Base-by-base conservation (phyloP, 140 eudicot species). In the Bidens hawaiensis region DNA sequence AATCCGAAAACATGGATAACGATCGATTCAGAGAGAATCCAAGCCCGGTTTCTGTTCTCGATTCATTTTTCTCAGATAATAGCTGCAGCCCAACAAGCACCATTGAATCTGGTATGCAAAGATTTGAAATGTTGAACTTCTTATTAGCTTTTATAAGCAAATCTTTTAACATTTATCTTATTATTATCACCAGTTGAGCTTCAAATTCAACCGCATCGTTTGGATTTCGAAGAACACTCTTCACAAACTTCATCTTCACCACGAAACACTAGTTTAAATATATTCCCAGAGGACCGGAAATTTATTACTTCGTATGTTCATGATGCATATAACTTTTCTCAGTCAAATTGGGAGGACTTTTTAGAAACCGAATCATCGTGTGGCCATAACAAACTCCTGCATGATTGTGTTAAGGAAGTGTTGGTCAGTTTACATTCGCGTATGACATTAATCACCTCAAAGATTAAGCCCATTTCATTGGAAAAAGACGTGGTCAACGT, bases 11-110 rank as follows among this genome's bases (percentile, higher is more conserved):
- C 69, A 43, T 45, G 40, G 76, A 68, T 40, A 71, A 13, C 41
- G 79, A 55, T 34, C 57, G 74, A 16, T 67, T 79, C 49, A 72
- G 84, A 70, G 89, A 77, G 56, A 77, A 82, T 22, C 76, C 71
- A 1, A 88, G 94, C 43, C 94, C 96, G 2, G 78, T 79, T 45
- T 82, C 94, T 27, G 90, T 82, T 57, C 88, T 88, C n/a, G 90
- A 82, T 38, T 75, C 87, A 30, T 59, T 73, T 63, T 82, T 79
- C 64, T 17, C 65, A 8, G 94, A 85, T 43, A 82, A 77, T 65
- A 50, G 51, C 5, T 49, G 71, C 65, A 82, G 87, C 65, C 85
- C 89, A 7, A 70, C 80, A n/a, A 80, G 85, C 70, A 72, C 73
- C 28, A 25, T 21, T 19, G 74, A 71, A 26, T 78, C 83, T 30